Evolutionary conservation across 2,329 filamentous ascomycete genomes (phyloP).

Genomic region (Alternaria solani): DNA sequence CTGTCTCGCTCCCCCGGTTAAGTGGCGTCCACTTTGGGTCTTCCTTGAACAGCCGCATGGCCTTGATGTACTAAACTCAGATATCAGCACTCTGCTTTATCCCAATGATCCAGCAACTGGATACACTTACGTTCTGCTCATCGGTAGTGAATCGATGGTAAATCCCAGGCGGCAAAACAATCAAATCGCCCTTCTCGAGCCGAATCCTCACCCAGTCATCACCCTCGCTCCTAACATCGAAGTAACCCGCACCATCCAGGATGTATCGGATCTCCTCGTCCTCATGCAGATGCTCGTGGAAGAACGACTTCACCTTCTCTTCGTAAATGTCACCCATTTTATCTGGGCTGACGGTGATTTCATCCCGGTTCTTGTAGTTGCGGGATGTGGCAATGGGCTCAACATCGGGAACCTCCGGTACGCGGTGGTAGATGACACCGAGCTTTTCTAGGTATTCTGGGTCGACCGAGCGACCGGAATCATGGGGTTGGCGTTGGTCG

Average conservation of each 20-base stretch:
- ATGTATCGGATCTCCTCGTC: conserved; percentile 99
- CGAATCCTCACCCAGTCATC: conserved; percentile 91
- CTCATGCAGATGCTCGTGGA: conserved; percentile 94
- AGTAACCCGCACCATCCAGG: conserved; percentile 85
- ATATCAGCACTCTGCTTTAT: conserved; percentile 24
- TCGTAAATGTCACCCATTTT: conserved; percentile 90
- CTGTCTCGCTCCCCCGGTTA: conserved; percentile 79
- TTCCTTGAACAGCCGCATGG: conserved; percentile 96
- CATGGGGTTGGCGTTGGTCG: conserved; percentile 91
- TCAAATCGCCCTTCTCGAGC: conserved; percentile 85
- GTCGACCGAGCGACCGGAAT: conserved; percentile 77
- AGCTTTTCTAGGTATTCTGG: conserved; percentile 72
- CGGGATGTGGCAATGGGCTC: conserved; percentile 77
- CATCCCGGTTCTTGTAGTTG: conserved; percentile 92
- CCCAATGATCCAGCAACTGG: not conserved
- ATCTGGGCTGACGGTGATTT: conserved; percentile 85
- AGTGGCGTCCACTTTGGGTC: conserved; percentile 98
- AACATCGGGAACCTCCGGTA: conserved; percentile 70
- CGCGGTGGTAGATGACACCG: conserved; percentile 80
- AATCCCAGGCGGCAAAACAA: conserved; percentile 93
- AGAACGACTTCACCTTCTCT: conserved; percentile 92
- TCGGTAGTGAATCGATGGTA: conserved; percentile 98
- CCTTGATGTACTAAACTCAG: conserved; percentile 79
- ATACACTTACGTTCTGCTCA: conserved; percentile 76
- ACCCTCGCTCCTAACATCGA: conserved; percentile 83